Percentiles rank a stretch among this genome's conserved stretches.
Evolutionary conservation across 2,329 filamentous ascomycete species (phyloP).

Genomic region (Fusarium stilboides): DNA sequence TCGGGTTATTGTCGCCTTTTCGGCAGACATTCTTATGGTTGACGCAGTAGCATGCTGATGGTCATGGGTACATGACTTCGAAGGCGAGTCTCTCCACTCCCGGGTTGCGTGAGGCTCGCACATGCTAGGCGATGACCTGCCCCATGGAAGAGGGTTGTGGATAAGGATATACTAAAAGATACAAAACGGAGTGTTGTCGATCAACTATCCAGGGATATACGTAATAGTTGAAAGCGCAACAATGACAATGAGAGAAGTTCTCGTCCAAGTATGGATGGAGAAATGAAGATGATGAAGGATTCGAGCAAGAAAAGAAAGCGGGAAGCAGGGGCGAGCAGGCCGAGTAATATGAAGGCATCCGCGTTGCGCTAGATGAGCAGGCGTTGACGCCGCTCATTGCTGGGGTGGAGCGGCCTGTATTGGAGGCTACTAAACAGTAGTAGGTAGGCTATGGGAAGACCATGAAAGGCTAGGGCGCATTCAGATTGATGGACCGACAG

Average conservation of each 20-base stretch:
- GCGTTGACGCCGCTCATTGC: conserved; percentile 50
- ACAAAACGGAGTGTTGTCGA: not conserved
- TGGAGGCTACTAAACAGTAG: conserved; percentile 13
- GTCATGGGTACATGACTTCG: conserved; percentile 22
- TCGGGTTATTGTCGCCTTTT: conserved; percentile 8
- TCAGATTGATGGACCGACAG: conserved; percentile 32
- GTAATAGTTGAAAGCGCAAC: not conserved
- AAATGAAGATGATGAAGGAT: conserved; percentile 17
- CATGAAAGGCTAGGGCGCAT: conserved; percentile 29
- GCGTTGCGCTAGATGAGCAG: conserved; percentile 49
- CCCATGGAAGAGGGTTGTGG: conserved; percentile 40
- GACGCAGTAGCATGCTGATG: conserved; percentile 7
- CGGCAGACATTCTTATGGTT: conserved; percentile 16
- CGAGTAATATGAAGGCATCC: conserved; percentile 52
- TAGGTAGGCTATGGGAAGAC: conserved; percentile 25
- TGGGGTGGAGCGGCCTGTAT: conserved; percentile 44
- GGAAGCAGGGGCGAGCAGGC: conserved; percentile 42
- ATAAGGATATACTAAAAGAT: not conserved
- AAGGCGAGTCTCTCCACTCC: conserved; percentile 37
- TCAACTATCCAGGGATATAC: not conserved
- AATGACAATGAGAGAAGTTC: not conserved
- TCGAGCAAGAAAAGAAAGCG: conserved; percentile 22
- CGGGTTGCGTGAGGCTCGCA: conserved; percentile 45
- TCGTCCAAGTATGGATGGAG: conserved; percentile 3
- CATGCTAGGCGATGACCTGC: conserved; percentile 40